Base-by-base conservation (phyloP, 345 rosid species). In the Microcos paniculata region DNA sequence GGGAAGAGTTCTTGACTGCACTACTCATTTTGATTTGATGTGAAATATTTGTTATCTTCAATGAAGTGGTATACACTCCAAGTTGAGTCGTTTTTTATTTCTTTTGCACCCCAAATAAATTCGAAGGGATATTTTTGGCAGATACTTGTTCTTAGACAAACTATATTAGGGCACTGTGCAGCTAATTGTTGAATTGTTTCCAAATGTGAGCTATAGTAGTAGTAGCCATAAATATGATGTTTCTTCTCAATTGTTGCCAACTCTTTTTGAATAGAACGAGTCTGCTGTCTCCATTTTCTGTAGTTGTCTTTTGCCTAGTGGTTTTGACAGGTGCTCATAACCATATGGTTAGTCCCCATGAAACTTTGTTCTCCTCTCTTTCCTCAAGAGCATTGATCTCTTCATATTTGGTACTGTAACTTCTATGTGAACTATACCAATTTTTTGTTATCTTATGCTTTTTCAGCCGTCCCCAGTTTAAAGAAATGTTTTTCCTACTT, bases 1-100 rank as follows among this genome's bases (percentile, higher is more conserved):
- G 30, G 13, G 61, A 5, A 43, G 49, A 73, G 69, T 68, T 73
- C 23, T 57, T 31, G 40, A 68, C 49, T 77, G 40, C 55, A 24
- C n/a, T 53, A 13, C 48, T 66, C 3, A 10, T n/a, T 8, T 58
- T 23, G 8, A 51, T 72, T 76, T 59, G 43, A 45, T 53, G 76
- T 62, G 52, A 61, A 49, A 31, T 58, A 69, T 69, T 51, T 74
- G 40, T 18, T 45, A 30, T 15, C 21, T 26, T 40, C 74, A 53
- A 53, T 8, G 26, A 43, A 72, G 11, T 72, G 23, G 9, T 58
- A 56, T 58, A 57, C 52, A 40, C 75, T 56, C 64, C 11, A 24
- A 38, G 10, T 38, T n/a, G 31, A 53, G 49, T 38, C 35, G 59
- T 24, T 55, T 24, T 55, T 13, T 51, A 33, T 28, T 49, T 52